Conservation (phyloP, 2,329 filamentous ascomycete genomes). For the Fusarium anguioides region DNA sequence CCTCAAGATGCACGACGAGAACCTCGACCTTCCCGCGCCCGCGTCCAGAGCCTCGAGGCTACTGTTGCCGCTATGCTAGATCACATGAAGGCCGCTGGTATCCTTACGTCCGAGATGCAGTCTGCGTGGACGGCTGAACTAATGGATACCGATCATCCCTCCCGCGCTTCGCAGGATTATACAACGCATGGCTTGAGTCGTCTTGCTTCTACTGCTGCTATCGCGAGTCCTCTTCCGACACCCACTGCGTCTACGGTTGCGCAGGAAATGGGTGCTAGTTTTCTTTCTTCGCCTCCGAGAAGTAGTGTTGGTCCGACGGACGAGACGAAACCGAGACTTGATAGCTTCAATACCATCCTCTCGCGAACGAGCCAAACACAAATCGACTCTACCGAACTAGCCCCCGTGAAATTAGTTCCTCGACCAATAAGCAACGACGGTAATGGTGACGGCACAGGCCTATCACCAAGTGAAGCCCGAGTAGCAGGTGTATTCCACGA, state of each 20-base stretch:
- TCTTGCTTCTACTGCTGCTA: conserved; percentile 46
- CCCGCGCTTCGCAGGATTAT: conserved; percentile 40
- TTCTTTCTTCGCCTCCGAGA: conserved; percentile 44
- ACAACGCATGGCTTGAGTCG: conserved; percentile 45
- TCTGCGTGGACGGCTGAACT: conserved; percentile 44
- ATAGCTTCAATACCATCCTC: conserved; percentile 41
- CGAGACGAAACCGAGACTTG: conserved; percentile 41
- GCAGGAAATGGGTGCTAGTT: conserved; percentile 45
- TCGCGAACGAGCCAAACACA: conserved; percentile 32
- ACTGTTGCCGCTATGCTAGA: conserved; percentile 47
- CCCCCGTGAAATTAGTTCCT: conserved; percentile 33
- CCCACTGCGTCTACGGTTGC: conserved; percentile 41
- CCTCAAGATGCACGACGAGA: conserved; percentile 50
- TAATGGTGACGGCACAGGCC: conserved; percentile 44
- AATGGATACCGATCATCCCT: conserved; percentile 40
- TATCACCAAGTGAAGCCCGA: conserved; percentile 50
- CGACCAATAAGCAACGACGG: conserved; percentile 46
- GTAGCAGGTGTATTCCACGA: conserved; percentile 52
- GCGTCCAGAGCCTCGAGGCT: conserved; percentile 48
- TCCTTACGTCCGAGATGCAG: conserved; percentile 44
- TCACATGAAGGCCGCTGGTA: conserved; percentile 50
- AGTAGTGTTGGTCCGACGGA: conserved; percentile 45
- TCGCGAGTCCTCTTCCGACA: conserved; percentile 45
- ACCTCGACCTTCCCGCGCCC: conserved; percentile 47
- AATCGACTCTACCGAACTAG: conserved; percentile 25